These are phyloP conservation scores for Nothopassalora personata DNA, from an alignment of 2,329 filamentous ascomycete genomes.

Conservation along the genomic window DNA sequence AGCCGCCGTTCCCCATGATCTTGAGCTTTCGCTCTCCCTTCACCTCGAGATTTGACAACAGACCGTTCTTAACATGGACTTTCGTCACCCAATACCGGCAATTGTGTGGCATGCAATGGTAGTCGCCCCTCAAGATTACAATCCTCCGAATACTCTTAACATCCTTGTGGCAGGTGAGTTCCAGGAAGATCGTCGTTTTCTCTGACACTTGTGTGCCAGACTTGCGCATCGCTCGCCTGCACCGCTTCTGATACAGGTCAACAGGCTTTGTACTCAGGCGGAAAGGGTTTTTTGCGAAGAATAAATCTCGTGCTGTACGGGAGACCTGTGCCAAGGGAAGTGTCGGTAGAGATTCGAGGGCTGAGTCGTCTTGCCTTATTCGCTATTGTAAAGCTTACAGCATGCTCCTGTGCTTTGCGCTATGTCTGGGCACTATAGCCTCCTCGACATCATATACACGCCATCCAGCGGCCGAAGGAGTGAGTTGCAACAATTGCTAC, in stretches of 20 bases:
- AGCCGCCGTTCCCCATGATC: not conserved
- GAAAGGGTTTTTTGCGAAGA: not conserved
- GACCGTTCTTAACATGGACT: not conserved
- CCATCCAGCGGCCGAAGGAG: too few relatives aligned
- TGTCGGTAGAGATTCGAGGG: not conserved
- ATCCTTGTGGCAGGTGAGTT: not conserved
- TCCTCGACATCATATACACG: too few relatives aligned
- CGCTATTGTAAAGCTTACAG: too few relatives aligned
- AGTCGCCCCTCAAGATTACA: not conserved
- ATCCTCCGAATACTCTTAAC: not conserved
- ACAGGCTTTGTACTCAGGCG: not conserved
- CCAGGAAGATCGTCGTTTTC: not conserved
- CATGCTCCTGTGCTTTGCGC: too few relatives aligned
- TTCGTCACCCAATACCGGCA: not conserved
- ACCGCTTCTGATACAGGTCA: not conserved
- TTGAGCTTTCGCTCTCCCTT: not conserved
- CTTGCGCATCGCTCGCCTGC: not conserved
- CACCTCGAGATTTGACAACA: not conserved
- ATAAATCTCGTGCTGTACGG: not conserved
- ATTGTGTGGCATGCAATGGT: not conserved
- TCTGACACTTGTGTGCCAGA: not conserved
- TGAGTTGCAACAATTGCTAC: too few relatives aligned
- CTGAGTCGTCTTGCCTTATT: not conserved
- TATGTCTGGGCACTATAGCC: too few relatives aligned
- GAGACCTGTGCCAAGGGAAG: not conserved